Evolutionary conservation across 75 land plant genomes (phyloP).

Genomic region (Adiantum capillusveneris): DNA sequence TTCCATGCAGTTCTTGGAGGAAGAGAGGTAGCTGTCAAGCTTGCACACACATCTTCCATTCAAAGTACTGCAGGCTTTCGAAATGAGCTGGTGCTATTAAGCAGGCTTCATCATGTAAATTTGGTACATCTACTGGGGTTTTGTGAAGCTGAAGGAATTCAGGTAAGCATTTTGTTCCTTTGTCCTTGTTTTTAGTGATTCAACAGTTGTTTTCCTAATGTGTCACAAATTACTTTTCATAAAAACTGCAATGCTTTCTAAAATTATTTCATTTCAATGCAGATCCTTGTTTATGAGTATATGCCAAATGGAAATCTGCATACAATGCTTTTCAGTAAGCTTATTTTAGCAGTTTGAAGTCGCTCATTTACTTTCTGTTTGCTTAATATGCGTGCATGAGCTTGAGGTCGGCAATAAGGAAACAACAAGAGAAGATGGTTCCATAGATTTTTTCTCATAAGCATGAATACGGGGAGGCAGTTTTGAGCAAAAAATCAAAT

Average conservation of each 20-base stretch:
- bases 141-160: conserved; percentile 52
- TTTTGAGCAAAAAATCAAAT: too few relatives aligned
- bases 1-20: conserved; percentile 59
- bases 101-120: conserved; percentile 82
- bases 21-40: conserved; percentile 66
- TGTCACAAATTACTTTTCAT: too few relatives aligned
- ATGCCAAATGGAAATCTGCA: conserved; percentile 64
- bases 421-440: too few relatives aligned
- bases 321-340: conserved; percentile 13
- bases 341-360: too few relatives aligned
- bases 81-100: conserved; percentile 76
- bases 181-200: background rate
- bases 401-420: too few relatives aligned
- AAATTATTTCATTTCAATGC: conserved; percentile 33
- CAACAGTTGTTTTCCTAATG: too few relatives aligned
- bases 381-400: too few relatives aligned
- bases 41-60: conserved; percentile 50
- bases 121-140: conserved; percentile 80
- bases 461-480: too few relatives aligned
- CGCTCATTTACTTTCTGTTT: too few relatives aligned
- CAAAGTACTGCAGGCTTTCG: conserved; percentile 76
- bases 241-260: too few relatives aligned
- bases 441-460: too few relatives aligned
- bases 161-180: background rate
- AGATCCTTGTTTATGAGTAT: conserved; percentile 69